Base-by-base conservation (phyloP, 495 filamentous ascomycete genomes). In the Oidiodendron maius region DNA sequence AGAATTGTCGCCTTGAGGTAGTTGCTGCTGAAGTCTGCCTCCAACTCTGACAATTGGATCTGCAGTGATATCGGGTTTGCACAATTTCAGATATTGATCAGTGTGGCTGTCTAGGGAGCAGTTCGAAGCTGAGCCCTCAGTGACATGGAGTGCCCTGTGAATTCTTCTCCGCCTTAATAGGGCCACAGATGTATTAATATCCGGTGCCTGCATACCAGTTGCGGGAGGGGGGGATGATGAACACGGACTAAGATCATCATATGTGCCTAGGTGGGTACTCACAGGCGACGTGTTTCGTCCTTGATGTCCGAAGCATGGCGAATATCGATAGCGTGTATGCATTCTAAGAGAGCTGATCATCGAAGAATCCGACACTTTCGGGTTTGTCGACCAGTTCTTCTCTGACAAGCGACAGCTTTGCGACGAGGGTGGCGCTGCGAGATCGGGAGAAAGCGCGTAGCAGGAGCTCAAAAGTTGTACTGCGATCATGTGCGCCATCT, bases 341-440 rank as follows among this genome's bases (percentile, higher is more conserved):
- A 64, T 48, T 25, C 62, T 53, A 32, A 66, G 37, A 36, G 55
- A 61, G 43, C 63, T 64, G 17, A 64, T 58, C 41, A 60, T 53
- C 40, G 48, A 39, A 24, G 50, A 23, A 40, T 55, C 53, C 6
- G 41, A 45, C 17, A 50, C n/a, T 16, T 26, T 25, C 4, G 34
- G 21, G 40, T 25, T 35, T 25, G 20, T 21, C n/a, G n/a, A n/a
- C n/a, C n/a, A n/a, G 10, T 25, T 37, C 39, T 25, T 44, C 21
- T 30, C 39, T 30, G 24, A 20, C 22, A 4, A 22, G 8, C 25
- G 38, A 32, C 50, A 40, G 23, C 40, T 36, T n/a, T 23, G 37
- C 4, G 38, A 34, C 24, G 52, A 36, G 1, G 25, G 3, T 18
- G 43, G 42, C 5, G 20, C n/a, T 2, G 17, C 39, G 6, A 30